A percentile compares a stretch with the other conserved stretches of the same genome.
Conservation (phyloP, 2,329 filamentous ascomycete species). For the Monosporascus sp. region DNA sequence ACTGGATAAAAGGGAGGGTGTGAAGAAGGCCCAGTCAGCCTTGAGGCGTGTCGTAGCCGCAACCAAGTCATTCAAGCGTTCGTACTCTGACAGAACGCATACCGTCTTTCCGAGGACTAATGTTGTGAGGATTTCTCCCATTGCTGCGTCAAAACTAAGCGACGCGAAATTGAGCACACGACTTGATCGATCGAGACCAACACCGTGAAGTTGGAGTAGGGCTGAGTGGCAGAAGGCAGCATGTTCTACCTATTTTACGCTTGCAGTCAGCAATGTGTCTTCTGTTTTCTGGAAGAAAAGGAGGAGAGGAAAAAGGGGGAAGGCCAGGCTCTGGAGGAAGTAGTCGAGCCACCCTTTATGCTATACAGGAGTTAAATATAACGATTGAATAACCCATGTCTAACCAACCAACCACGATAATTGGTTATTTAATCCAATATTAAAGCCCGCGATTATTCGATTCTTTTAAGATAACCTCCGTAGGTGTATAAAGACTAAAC, state of each 20-base stretch:
- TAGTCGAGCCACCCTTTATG: too few species aligned
- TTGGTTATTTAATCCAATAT: background rate
- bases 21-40: background rate
- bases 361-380: too few species aligned
- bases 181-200: background rate
- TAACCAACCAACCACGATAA: too few species aligned
- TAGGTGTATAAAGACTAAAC: too few species aligned
- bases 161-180: background rate
- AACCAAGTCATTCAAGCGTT: background rate
- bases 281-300: too few species aligned
- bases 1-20: background rate
- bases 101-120: background rate
- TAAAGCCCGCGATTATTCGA: background rate
- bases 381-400: too few species aligned
- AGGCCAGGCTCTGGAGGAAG: too few species aligned
- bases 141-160: background rate
- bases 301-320: too few species aligned
- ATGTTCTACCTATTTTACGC: background rate
- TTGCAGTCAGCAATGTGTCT: too few species aligned
- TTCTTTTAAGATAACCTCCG: background rate
- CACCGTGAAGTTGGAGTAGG: background rate
- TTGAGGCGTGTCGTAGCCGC: background rate
- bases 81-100: background rate
- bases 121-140: background rate
- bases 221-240: background rate